Evolutionary conservation across 2,329 filamentous ascomycete genomes (phyloP), one percentile per base, ranked within the genome.

Genomic region (Xylaria arbuscula): DNA sequence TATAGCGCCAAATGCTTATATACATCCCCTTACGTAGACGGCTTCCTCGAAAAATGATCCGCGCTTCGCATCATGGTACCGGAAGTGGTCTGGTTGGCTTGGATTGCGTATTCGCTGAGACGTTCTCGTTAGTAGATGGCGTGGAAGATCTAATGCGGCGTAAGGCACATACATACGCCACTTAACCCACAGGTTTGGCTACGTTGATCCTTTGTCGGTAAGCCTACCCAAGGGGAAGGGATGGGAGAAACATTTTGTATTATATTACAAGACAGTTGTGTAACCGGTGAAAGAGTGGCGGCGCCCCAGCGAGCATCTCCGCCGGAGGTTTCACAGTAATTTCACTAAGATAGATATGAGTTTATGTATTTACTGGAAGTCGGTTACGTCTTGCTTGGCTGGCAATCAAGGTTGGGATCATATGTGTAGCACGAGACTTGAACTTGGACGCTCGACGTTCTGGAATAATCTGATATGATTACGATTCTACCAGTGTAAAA

Each of bases 61-160:
- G 60, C 50, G 4, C 19, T 2, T 64, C 60, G 65, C 61, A 56
- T 9, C 60, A 64, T 64, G 42, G 61, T 24, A 28, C 40, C 50
- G 3, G 28, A 34, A 34, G 56, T 34, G 32, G 28, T 47, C 10
- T 36, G 48, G 40, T 42, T 60, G 38, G 64, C 38, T 48, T 13
- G 28, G 40, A 56, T 32, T 19, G 28, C 24, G 50, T 9, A 24
- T 50, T 45, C 17, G 47, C 54, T 58, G 34, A 58, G 22, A 42
- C 55, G 38, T 7, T 40, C 24, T 42, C 10, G 24, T 38, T 22
- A 34, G 34, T 13, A 45, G 19, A 36, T 22, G 56, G 45, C 42
- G n/a, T 56, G n/a, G 45, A 22, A 32, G 28, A 50, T 54, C 42
- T 6, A 19, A 51, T 48, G 64, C 42, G 56, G 50, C 45, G 61